Percentiles rank a stretch among this genome's conserved stretches.
Conservation (phyloP, 306 rosid species). For the Begonia masoniana region DNA sequence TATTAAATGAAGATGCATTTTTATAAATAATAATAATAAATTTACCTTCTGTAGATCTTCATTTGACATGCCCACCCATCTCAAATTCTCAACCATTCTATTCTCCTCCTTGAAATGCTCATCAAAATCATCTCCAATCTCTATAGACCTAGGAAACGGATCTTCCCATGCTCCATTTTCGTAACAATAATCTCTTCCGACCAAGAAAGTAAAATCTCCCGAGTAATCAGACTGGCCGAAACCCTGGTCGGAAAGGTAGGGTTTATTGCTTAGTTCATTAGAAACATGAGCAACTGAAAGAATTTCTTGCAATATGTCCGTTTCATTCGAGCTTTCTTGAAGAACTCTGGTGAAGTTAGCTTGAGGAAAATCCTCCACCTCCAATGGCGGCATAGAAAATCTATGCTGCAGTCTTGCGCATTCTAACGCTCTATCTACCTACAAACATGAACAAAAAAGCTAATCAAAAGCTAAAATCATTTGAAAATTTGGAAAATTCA, state of each 20-base stretch:
- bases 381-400: conserved; percentile 63
- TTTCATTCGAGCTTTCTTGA: conserved; percentile 20
- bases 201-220: conserved; percentile 58
- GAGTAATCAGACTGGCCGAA: conserved; percentile 17
- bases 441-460: conserved; percentile 1
- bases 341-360: conserved; percentile 36
- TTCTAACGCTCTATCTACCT: conserved; percentile 85
- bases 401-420: conserved; percentile 88
- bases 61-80: conserved; percentile 83
- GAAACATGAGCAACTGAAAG: conserved; percentile 79
- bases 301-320: conserved; percentile 70
- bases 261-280: conserved; percentile 45
- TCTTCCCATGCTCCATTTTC: conserved; percentile 45
- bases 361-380: conserved; percentile 59
- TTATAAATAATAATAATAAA: neutral
- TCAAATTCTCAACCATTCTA: conserved; percentile 51
- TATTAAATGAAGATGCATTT: neutral
- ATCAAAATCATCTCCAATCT: conserved; percentile 38
- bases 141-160: conserved; percentile 30
- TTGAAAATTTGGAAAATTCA: neutral
- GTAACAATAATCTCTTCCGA: conserved; percentile 22
- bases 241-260: conserved; percentile 13
- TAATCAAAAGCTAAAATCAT: neutral
- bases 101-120: conserved; percentile 35
- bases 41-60: conserved; percentile 57